Conservation (phyloP, 2,329 filamentous ascomycete species). For the Neofusicoccum cordaticola region DNA sequence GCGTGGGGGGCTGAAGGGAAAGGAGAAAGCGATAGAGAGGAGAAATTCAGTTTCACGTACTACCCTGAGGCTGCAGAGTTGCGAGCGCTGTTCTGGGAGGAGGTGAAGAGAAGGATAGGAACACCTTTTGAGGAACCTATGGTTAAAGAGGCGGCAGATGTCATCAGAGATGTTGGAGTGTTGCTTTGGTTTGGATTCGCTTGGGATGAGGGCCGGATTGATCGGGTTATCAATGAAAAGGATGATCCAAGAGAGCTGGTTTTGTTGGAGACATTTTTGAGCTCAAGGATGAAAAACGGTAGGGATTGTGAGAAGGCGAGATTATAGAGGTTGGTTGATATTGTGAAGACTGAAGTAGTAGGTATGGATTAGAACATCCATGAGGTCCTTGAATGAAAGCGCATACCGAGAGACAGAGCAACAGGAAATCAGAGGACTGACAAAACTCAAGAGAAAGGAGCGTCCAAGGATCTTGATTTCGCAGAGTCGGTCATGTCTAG, state of each 20-base stretch:
- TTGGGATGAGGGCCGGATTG: conserved; percentile 59
- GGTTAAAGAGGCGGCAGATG: conserved; percentile 35
- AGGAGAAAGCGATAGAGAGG: background rate
- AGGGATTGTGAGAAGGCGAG: background rate
- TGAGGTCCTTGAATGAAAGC: too few relatives aligned
- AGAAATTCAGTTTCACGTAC: conserved; percentile 36
- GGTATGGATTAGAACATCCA: too few relatives aligned
- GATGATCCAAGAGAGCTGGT: conserved; percentile 55
- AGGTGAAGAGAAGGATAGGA: conserved; percentile 7
- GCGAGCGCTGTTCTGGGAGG: conserved; percentile 51
- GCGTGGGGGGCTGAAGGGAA: background rate
- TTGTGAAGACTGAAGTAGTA: too few relatives aligned
- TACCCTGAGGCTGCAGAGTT: conserved; percentile 44
- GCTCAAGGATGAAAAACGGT: background rate
- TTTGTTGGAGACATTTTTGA: conserved; percentile 46
- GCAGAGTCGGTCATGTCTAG: too few relatives aligned
- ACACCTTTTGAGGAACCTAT: conserved; percentile 28
- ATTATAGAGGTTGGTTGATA: background rate
- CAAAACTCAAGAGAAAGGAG: too few relatives aligned
- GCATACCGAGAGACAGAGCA: too few relatives aligned
- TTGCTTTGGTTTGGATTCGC: conserved; percentile 63
- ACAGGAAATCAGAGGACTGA: too few relatives aligned
- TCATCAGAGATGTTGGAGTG: conserved; percentile 54
- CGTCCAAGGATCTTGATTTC: too few relatives aligned
- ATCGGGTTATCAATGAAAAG: conserved; percentile 55